Evolutionary conservation across 2,329 filamentous ascomycete species (phyloP), one percentile per base, ranked within the genome.

Genomic region (Pseudomassariella vexata): DNA sequence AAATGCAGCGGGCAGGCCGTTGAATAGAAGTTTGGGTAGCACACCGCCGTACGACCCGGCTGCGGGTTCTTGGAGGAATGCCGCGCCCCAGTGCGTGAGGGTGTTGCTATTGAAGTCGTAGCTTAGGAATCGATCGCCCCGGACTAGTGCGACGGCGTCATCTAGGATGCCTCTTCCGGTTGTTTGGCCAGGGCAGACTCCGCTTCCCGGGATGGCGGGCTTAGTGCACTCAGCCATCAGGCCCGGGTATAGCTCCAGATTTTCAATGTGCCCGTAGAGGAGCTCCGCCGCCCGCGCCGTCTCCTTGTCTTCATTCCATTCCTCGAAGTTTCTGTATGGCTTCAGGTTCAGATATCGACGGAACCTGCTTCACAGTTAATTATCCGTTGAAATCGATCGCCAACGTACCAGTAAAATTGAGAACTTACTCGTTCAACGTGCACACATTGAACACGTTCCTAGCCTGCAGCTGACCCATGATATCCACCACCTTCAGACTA

Each of bases 1-100:
- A 41, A 62, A 73, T 6, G 57, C 59, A 9, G 53, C 57, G 1
- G 68, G 68, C 8, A 73, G 54, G 9, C 56, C 66, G 36, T 55
- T 59, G 49, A 68, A 66, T 5, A 73, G 36, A 2, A 66, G 38
- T 23, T 53, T 50, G 1, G 60, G 59, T 2, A 71, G 47, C 37
- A 70, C 59, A 16, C 65, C 65, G 17, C 66, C 64, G 39, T 69
- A 68, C 4, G 61, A 47, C 9, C 66, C 65, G 5, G 55, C 47
- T 10, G 56, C 51, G 6, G 49, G 29, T 25, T 41, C 39, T n/a
- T 41, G 47, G 5, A 69, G 48, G 41, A 68, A 59, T 11, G 62
- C 50, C n/a, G 62, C 59, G 19, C 69, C 69, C 67, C 68, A 73
- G 22, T 71, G 59, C 6, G 63, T 67, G 23, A 69, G 50, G 2